phyloP scores from a whole-genome alignment of 164 flowering plant genomes.

The Vitis rotundifolia region DNA sequence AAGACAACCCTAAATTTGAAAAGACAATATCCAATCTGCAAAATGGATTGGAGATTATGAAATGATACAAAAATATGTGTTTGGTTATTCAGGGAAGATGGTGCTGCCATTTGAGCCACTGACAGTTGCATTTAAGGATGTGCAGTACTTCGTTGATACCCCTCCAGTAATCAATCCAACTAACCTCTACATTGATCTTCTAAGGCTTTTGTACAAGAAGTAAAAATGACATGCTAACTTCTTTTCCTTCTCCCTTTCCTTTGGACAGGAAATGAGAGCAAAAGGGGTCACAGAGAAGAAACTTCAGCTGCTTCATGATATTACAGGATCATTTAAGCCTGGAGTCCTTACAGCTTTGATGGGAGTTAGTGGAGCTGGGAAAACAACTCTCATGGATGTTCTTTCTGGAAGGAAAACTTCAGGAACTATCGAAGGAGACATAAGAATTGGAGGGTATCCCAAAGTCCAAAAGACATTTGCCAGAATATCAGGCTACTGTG shows the following conservation, averaged over 20 bases:
- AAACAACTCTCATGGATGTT: constrained; percentile 67
- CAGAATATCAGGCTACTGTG: constrained; percentile 58
- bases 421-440: constrained; percentile 44
- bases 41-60: too few relatives aligned
- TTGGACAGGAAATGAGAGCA: constrained; percentile 40
- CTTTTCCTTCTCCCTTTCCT: neutral
- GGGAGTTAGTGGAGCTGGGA: constrained; percentile 72
- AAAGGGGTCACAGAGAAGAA: constrained; percentile 32
- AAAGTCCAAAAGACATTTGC: constrained; percentile 59
- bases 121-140: constrained; percentile 40
- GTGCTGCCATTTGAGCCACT: constrained; percentile 45
- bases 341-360: constrained; percentile 62
- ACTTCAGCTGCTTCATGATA: constrained; percentile 47
- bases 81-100: constrained; percentile 28
- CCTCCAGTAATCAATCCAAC: constrained; percentile 33
- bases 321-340: constrained; percentile 58
- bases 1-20: neutral
- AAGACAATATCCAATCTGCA: too few relatives aligned
- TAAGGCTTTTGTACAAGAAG: neutral
- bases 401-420: constrained; percentile 55
- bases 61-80: neutral
- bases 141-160: constrained; percentile 46
- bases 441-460: constrained; percentile 52
- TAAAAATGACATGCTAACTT: neutral
- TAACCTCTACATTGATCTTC: neutral